Conservation (phyloP, 2,329 filamentous ascomycete genomes). For the Verticillium longisporum region DNA sequence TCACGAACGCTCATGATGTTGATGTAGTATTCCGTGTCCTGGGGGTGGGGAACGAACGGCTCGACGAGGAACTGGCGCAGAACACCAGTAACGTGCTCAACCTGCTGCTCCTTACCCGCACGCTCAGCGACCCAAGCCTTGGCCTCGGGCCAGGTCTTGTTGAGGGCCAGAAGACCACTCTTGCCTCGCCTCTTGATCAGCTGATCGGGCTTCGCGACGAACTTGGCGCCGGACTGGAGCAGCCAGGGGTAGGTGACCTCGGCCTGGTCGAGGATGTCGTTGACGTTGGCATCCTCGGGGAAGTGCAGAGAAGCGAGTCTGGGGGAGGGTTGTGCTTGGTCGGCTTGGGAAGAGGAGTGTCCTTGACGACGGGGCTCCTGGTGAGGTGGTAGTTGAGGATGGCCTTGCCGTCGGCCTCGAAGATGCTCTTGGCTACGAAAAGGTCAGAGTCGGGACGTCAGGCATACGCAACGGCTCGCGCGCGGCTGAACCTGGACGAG, state of each 20-base stretch:
- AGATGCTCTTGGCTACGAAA: constrained; percentile 70
- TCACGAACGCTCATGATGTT: constrained; percentile 99
- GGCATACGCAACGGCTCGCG: not conserved
- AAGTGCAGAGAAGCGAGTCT: constrained; percentile 92
- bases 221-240: constrained; percentile 73
- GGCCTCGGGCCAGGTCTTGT: constrained; percentile 95
- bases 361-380: constrained; percentile 94
- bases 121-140: constrained; percentile 89
- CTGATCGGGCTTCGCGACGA: constrained; percentile 99
- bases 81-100: constrained; percentile 83
- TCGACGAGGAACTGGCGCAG: constrained; percentile 96
- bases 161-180: constrained; percentile 91
- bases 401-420: constrained; percentile 99
- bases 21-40: constrained; percentile 98
- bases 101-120: constrained; percentile 85
- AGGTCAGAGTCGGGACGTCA: constrained; percentile 54
- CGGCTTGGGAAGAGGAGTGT: constrained; percentile 78
- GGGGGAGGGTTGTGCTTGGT: constrained; percentile 87
- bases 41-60: constrained; percentile 93
- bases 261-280: constrained; percentile 84
- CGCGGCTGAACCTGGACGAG: not conserved
- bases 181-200: constrained; percentile 99
- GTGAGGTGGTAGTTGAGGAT: constrained; percentile 99
- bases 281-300: constrained; percentile 76
- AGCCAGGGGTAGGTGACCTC: constrained; percentile 97